A percentile compares a stretch with the other conserved stretches of the same genome.
phyloP scores from a whole-genome alignment of 768 basidiomycete genomes.

The Candolleomyces eurysporus region DNA sequence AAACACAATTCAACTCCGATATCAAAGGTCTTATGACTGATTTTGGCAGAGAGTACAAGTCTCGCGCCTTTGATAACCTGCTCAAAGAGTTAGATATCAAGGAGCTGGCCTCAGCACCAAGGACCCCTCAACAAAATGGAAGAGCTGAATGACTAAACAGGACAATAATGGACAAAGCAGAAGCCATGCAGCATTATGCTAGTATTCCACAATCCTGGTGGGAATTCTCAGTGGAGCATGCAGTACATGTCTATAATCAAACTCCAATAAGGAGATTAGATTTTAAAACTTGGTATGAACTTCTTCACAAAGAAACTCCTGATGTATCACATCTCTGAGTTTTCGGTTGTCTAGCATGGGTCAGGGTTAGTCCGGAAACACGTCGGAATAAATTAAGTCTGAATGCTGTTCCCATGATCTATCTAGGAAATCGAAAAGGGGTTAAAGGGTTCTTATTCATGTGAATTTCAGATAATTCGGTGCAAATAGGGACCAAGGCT shows the following conservation, averaged over 20 bases:
- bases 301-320: slow-evolving; percentile 18
- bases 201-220: too few species aligned
- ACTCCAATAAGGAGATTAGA: too few species aligned
- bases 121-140: slow-evolving; percentile 7
- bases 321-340: slow-evolving; percentile 20
- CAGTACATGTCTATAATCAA: too few species aligned
- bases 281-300: slow-evolving; percentile 23
- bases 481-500: too few species aligned
- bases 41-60: too few species aligned
- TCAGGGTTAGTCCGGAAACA: slow-evolving; percentile 13
- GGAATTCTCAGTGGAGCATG: too few species aligned
- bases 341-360: slow-evolving; percentile 26
- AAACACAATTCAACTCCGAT: slow-evolving; percentile 7
- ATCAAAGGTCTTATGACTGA: slow-evolving; percentile 17
- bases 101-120: background rate
- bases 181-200: too few species aligned
- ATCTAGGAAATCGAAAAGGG: slow-evolving; percentile 14
- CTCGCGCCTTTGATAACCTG: too few species aligned
- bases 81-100: background rate
- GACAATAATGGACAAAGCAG: too few species aligned
- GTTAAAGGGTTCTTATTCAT: slow-evolving; percentile 1
- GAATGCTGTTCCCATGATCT: slow-evolving; percentile 18
- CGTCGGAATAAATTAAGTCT: slow-evolving; percentile 20
- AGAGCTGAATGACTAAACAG: too few species aligned
- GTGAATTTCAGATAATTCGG: background rate